These are phyloP conservation scores for Aspergillus viridinutans DNA, from an alignment of 2,329 filamentous ascomycete species.

Conservation along the genomic window DNA sequence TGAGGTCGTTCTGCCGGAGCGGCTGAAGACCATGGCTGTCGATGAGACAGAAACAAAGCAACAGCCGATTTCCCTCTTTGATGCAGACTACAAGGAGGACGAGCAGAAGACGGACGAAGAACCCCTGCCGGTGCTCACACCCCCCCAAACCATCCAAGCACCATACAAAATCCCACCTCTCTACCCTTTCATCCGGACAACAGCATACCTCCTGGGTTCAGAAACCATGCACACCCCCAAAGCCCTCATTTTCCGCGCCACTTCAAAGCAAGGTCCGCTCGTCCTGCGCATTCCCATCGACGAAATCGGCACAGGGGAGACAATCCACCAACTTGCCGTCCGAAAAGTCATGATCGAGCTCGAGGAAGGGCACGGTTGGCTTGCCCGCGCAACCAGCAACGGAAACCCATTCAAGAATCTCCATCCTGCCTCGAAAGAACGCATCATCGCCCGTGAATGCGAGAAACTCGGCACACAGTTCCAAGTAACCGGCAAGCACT, in stretches of 20 bases:
- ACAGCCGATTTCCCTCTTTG: slow-evolving; percentile 58
- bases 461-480: slow-evolving; percentile 62
- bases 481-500: slow-evolving; percentile 66
- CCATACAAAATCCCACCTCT: slow-evolving; percentile 61
- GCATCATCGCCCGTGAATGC: slow-evolving; percentile 62
- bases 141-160: slow-evolving; percentile 60
- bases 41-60: slow-evolving; percentile 19
- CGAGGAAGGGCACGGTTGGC: slow-evolving; percentile 67
- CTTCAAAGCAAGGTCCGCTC: slow-evolving; percentile 55
- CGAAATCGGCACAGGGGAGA: slow-evolving; percentile 45
- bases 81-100: slow-evolving; percentile 43
- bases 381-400: slow-evolving; percentile 46
- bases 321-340: slow-evolving; percentile 67
- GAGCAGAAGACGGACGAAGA: slow-evolving; percentile 33
- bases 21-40: slow-evolving; percentile 8
- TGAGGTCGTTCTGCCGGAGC: slow-evolving; percentile 58
- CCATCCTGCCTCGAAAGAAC: slow-evolving; percentile 50
- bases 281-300: slow-evolving; percentile 62
- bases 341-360: slow-evolving; percentile 65
- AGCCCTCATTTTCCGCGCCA: slow-evolving; percentile 57
- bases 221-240: slow-evolving; percentile 45
- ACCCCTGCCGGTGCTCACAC: slow-evolving; percentile 50
- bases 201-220: slow-evolving; percentile 60
- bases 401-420: slow-evolving; percentile 46
- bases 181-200: slow-evolving; percentile 63